phyloP scores from a whole-genome alignment of 352 stramenopile genomes.

The Paralagenidium karlingii region DNA sequence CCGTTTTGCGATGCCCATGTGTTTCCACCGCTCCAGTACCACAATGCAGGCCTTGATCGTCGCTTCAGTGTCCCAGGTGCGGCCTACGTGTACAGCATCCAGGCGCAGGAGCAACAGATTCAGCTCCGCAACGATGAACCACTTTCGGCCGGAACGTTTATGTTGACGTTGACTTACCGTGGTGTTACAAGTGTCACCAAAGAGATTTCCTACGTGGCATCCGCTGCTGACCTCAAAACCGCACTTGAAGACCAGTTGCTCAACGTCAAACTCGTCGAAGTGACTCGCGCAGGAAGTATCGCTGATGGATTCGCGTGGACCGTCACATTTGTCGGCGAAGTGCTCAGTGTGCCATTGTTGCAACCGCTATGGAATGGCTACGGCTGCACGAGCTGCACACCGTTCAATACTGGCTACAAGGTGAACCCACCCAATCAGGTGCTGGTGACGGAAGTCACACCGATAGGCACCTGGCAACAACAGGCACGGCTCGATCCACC shows the following conservation, averaged over 20 bases:
- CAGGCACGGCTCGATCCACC: conserved; percentile 41
- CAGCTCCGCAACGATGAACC: conserved; percentile 38
- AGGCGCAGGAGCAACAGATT: conserved; percentile 63
- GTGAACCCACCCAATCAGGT: conserved; percentile 42
- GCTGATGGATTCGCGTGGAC: conserved; percentile 74
- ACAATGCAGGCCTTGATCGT: conserved; percentile 40
- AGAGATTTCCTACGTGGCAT: conserved; percentile 46
- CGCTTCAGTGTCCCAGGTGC: conserved; percentile 56
- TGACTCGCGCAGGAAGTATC: conserved; percentile 45
- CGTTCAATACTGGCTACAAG: conserved; percentile 59
- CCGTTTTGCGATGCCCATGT: conserved; percentile 73
- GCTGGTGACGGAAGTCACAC: conserved; percentile 25
- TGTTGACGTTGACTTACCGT: conserved; percentile 44
- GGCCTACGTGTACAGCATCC: conserved; percentile 61
- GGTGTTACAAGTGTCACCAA: conserved; percentile 43
- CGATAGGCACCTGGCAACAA: conserved; percentile 46
- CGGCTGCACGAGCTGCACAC: conserved; percentile 50
- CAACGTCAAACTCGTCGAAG: conserved; percentile 73
- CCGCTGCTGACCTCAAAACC: conserved; percentile 49
- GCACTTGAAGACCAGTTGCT: conserved; percentile 64
- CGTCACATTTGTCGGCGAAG: conserved; percentile 70
- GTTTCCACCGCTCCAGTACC: conserved; percentile 34
- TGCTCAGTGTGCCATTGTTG: conserved; percentile 47
- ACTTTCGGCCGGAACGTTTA: conserved; percentile 60
- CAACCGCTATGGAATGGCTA: conserved; percentile 40